phyloP scores from a whole-genome alignment of 2,329 filamentous ascomycete species.

The Aspergillus calidoustus region DNA sequence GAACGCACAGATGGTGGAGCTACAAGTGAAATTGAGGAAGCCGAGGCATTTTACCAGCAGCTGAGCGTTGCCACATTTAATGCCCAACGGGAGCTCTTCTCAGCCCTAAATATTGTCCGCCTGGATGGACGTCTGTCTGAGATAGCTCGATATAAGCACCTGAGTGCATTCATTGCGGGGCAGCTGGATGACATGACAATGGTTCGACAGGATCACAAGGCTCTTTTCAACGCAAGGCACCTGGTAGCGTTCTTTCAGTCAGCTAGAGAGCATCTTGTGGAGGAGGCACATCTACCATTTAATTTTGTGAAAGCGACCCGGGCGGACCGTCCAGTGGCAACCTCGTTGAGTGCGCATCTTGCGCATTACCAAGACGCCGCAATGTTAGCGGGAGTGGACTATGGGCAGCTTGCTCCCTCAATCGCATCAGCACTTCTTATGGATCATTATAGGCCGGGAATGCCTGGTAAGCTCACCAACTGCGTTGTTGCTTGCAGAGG shows the following conservation, averaged over 20 bases:
- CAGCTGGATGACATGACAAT: constrained; percentile 7
- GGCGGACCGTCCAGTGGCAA: not conserved
- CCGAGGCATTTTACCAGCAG: not conserved
- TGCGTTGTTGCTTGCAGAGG: not conserved
- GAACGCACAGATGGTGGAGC: not conserved
- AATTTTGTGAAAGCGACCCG: not conserved
- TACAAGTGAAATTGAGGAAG: not conserved
- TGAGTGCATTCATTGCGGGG: constrained; percentile 1
- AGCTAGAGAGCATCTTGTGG: not conserved
- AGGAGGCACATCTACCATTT: constrained; percentile 3
- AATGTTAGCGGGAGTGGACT: constrained; percentile 1
- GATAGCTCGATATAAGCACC: not conserved
- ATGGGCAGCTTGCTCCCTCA: constrained; percentile 5
- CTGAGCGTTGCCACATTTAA: not conserved
- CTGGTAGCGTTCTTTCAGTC: constrained; percentile 6
- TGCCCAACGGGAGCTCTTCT: not conserved
- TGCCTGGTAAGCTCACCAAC: constrained; percentile 13
- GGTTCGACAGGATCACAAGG: not conserved
- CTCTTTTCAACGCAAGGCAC: constrained; percentile 4
- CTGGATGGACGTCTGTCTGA: constrained; percentile 2
- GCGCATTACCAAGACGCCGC: not conserved
- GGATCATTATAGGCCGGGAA: constrained; percentile 12
- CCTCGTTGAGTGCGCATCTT: not conserved
- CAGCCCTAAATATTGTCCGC: not conserved
- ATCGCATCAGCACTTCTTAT: constrained; percentile 12